Evolutionary conservation across 495 filamentous ascomycete genomes (phyloP).

Genomic region (Xylaria venustula): DNA sequence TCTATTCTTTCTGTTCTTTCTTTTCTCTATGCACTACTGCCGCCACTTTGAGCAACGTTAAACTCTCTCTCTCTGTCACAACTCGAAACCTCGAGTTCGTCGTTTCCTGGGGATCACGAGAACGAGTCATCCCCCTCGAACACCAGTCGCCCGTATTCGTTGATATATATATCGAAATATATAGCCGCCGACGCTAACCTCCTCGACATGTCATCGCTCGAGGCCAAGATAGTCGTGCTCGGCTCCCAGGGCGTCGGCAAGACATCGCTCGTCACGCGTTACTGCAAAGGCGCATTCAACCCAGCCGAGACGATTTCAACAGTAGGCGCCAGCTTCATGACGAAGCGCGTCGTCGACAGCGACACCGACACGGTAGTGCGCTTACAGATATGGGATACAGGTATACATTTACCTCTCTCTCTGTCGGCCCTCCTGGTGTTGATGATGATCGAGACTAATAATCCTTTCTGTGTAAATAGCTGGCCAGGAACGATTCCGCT

Average conservation of each 20-base stretch:
- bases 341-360: slow-evolving; percentile 84
- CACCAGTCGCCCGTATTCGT: too few species aligned
- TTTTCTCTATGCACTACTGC: too few species aligned
- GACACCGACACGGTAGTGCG: slow-evolving; percentile 76
- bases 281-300: slow-evolving; percentile 75
- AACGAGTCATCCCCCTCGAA: too few species aligned
- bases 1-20: too few species aligned
- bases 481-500: slow-evolving; percentile 92
- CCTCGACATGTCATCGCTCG: slow-evolving; percentile 66
- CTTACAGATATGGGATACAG: slow-evolving; percentile 88
- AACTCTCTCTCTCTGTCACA: too few species aligned
- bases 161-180: neutral
- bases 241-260: slow-evolving; percentile 94
- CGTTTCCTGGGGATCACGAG: too few species aligned
- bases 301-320: slow-evolving; percentile 71
- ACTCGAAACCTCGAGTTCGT: too few species aligned
- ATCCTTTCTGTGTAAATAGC: slow-evolving; percentile 42
- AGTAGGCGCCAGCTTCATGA: slow-evolving; percentile 90
- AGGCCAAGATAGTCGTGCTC: slow-evolving; percentile 90
- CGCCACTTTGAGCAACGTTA: too few species aligned
- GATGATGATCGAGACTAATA: too few species aligned
- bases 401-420: slow-evolving; percentile 24
- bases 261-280: slow-evolving; percentile 86
- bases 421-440: neutral
- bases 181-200: neutral